These are phyloP conservation scores for Stentor coeruleus DNA, from an alignment of 73 alveolate genomes.

Conservation along the genomic window DNA sequence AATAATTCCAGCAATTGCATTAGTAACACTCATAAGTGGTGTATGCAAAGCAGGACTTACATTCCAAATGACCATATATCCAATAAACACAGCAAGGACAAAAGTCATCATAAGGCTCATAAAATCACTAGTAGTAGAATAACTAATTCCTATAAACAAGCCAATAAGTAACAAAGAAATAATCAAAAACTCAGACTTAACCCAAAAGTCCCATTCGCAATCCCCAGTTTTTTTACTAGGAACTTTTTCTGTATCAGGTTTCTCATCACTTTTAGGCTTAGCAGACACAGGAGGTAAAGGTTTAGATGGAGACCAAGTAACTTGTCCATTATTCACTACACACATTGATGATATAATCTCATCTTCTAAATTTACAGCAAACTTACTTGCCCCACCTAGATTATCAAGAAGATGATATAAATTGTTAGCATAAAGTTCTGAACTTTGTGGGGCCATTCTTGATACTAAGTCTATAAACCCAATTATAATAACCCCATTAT, in stretches of 20 bases:
- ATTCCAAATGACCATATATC: constrained; percentile 41
- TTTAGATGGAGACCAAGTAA: neutral
- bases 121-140: neutral
- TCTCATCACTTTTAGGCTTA: too few relatives aligned
- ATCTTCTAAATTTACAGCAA: constrained; percentile 17
- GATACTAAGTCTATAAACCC: constrained; percentile 64
- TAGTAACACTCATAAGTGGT: constrained; percentile 71
- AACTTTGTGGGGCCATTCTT: constrained; percentile 42
- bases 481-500: constrained; percentile 48
- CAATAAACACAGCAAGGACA: constrained; percentile 27
- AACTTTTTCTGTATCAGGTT: too few relatives aligned
- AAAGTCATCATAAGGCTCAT: constrained; percentile 24
- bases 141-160: neutral
- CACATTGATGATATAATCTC: constrained; percentile 27
- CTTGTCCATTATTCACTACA: neutral
- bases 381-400: constrained; percentile 19
- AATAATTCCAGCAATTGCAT: constrained; percentile 80
- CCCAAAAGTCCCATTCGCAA: too few relatives aligned
- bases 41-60: constrained; percentile 68
- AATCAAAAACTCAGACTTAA: neutral
- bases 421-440: constrained; percentile 29
- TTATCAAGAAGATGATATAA: constrained; percentile 9
- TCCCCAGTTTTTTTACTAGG: too few relatives aligned
- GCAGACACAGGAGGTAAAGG: constrained; percentile 8
- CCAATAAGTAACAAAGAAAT: neutral